Base-by-base conservation (phyloP, 1,284 basidiomycete species). In the Inonotus obliquus region DNA sequence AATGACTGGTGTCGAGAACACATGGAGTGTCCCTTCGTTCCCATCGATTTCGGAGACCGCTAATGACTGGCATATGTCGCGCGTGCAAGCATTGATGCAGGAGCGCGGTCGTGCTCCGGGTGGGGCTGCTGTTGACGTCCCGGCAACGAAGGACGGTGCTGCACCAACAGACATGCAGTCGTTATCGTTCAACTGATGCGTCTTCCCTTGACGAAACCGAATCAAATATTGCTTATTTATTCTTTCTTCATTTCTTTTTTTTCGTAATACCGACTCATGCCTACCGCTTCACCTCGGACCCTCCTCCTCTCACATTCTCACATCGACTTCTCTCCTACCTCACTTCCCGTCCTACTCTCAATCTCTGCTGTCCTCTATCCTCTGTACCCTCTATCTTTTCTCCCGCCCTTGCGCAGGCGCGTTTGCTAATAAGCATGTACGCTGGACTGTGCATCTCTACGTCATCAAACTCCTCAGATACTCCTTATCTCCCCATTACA, bases 371-470 rank as follows among this genome's bases (percentile, higher is more conserved):
- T 27, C 27, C 32, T 35, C 51, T 52, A 25, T 52, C 11, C 47
- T 23, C 47, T 49, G 4, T 13, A 17, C n/a, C 10, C 51, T 35
- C 51, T 7, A 44, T 44, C 13, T 19, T 14, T 35, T 10, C 51
- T 35, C 51, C n/a, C 17, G 17, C 13, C 17, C 13, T 10, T 23
- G 41, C 55, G 41, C 44, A 35, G 29, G 41, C 21, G 27, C 23
- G 21, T 25, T n/a, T 47, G 44, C 55, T 57, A 45, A 57, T 48
- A 21, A 41, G 41, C 55, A 21, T 47, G 55, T 41, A 47, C 41
- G 23, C 55, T 45, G 55, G 55, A 29, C 55, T 47, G 55, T 57
- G 55, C 55, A 57, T 55, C 38, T 38, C 23, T 11, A 11, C 38
- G 14, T 38, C 1, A 23, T 23, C 27, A 19, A 19, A 17, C n/a